Evolutionary conservation across 2,329 filamentous ascomycete genomes (phyloP).

Genomic region (Phialophora tarda): DNA sequence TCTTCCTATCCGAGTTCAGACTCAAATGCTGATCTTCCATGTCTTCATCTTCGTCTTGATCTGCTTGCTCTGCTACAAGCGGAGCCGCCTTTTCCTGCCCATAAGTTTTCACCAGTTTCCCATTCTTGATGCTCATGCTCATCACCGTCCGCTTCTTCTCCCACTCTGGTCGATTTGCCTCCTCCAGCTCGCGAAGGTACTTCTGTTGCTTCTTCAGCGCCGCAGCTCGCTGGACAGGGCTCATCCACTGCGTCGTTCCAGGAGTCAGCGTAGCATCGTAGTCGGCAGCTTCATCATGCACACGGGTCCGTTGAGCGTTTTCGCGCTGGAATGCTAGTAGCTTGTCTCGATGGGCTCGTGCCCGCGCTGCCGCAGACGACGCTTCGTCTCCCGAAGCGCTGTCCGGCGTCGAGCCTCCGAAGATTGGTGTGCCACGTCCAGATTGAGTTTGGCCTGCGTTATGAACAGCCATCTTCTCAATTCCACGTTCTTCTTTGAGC

Average conservation of each 20-base stretch:
- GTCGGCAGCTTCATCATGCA: constrained; percentile 83
- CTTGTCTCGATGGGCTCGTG: constrained; percentile 75
- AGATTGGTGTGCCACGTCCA: constrained; percentile 43
- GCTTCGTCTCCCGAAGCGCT: constrained; percentile 42
- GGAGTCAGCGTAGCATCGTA: constrained; percentile 65
- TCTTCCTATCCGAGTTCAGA: constrained; percentile 33
- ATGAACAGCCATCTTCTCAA: constrained; percentile 83
- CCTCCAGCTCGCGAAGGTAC: constrained; percentile 81
- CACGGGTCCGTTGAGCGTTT: constrained; percentile 80
- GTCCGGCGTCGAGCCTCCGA: constrained; percentile 43
- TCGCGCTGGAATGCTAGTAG: constrained; percentile 82
- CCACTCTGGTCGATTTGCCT: constrained; percentile 82
- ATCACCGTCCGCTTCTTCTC: constrained; percentile 86
- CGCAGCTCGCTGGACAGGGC: constrained; percentile 77
- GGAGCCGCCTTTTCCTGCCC: constrained; percentile 40
- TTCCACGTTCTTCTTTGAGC: constrained; percentile 81
- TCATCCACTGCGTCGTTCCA: constrained; percentile 79
- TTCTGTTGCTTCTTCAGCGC: constrained; percentile 87
- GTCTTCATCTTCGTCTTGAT: constrained; percentile 40
- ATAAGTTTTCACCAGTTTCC: constrained; percentile 69
- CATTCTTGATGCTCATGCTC: constrained; percentile 79
- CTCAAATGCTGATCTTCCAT: constrained; percentile 34
- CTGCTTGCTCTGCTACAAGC: constrained; percentile 31
- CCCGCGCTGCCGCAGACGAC: constrained; percentile 44
- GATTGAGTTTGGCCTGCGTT: constrained; percentile 65